Evolutionary conservation across 768 basidiomycete species (phyloP).

Genomic region (Lyophyllum shimeji): DNA sequence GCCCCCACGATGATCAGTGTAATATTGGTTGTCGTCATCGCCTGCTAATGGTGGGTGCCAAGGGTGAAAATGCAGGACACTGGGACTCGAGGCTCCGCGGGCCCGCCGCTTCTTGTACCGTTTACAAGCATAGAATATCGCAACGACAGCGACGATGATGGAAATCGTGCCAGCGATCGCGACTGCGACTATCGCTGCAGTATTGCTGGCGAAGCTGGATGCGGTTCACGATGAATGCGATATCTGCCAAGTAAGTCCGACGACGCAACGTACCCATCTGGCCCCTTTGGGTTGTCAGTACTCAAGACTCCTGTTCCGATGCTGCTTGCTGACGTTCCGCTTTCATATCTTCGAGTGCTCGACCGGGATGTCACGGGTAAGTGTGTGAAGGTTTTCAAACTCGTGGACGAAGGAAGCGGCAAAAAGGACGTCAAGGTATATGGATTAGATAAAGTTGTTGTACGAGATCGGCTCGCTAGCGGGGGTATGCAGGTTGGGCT

Average conservation of each 20-base stretch:
- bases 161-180: constrained; percentile 27
- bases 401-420: not conserved
- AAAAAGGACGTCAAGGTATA: not conserved
- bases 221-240: not conserved
- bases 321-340: constrained; percentile 17
- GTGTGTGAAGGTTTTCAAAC: constrained; percentile 4
- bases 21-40: constrained; percentile 25
- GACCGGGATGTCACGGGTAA: constrained; percentile 17
- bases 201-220: constrained; percentile 35
- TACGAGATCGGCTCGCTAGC: not conserved
- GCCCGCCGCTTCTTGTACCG: constrained; percentile 19
- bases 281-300: constrained; percentile 23
- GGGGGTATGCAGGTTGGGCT: not conserved
- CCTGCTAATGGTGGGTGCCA: constrained; percentile 34
- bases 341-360: constrained; percentile 12
- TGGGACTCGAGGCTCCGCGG: constrained; percentile 9
- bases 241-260: not conserved
- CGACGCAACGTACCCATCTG: constrained; percentile 20
- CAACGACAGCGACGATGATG: constrained; percentile 27
- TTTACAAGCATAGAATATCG: constrained; percentile 32
- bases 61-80: constrained; percentile 10
- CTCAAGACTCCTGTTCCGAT: constrained; percentile 31
- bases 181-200: constrained; percentile 38
- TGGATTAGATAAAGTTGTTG: not conserved
- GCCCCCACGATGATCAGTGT: constrained; percentile 3